phyloP scores from a whole-genome alignment of 2,329 filamentous ascomycete genomes.

The Pochonia chlamydosporia region DNA sequence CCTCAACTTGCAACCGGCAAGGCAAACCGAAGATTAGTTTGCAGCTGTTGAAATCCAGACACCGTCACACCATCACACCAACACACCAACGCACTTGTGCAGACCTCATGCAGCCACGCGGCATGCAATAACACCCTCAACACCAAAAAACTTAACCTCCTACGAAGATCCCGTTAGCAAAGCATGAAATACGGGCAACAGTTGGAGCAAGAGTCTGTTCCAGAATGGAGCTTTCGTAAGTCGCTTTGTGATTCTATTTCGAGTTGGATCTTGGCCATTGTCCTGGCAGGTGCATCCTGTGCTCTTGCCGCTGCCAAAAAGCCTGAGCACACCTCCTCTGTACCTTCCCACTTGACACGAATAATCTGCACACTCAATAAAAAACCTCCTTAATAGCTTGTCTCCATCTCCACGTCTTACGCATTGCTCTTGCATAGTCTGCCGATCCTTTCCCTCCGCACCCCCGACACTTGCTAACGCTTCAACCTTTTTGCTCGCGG shows the following conservation, averaged over 20 bases:
- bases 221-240: conserved; percentile 73
- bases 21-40: no score
- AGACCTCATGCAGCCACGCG: background rate
- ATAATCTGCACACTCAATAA: no score
- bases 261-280: no score
- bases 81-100: background rate
- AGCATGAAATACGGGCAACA: conserved; percentile 42
- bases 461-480: background rate
- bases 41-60: no score
- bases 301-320: background rate
- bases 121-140: background rate
- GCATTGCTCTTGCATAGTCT: background rate
- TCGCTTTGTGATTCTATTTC: no score
- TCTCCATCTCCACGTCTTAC: no score
- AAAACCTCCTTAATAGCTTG: no score
- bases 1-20: no score
- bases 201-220: conserved; percentile 69
- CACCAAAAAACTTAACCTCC: background rate
- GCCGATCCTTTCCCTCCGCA: background rate
- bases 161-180: background rate
- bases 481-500: background rate
- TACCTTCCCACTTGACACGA: background rate
- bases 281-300: background rate
- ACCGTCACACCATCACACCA: no score
- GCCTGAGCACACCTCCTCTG: background rate